Conservation (phyloP, 1,139 yeast species). For the Nematodospora anomalae region DNA sequence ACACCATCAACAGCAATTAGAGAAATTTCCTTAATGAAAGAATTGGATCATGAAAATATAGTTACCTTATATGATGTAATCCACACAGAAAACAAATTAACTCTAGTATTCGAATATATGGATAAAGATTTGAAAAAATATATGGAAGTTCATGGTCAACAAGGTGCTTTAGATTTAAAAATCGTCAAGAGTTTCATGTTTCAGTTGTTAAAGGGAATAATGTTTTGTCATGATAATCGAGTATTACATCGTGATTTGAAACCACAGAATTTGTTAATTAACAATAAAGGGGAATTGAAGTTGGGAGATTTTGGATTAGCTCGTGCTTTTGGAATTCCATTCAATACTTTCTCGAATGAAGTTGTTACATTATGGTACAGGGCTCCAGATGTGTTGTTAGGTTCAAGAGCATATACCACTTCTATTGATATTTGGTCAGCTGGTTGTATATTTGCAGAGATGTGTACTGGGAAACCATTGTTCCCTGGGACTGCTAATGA, state of each 20-base stretch:
- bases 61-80: constrained; percentile 93
- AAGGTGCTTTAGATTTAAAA: constrained; percentile 76
- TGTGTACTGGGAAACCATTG: constrained; percentile 96
- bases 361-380: constrained; percentile 98
- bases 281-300: constrained; percentile 84
- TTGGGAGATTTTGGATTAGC: constrained; percentile 98
- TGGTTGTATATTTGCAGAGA: constrained; percentile 96
- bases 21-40: constrained; percentile 95
- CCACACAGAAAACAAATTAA: constrained; percentile 93
- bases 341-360: constrained; percentile 93
- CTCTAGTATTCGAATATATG: constrained; percentile 90
- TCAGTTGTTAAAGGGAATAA: constrained; percentile 85
- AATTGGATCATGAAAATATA: constrained; percentile 89
- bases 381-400: constrained; percentile 95
- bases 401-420: constrained; percentile 92
- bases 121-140: constrained; percentile 91
- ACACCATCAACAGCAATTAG: constrained; percentile 98
- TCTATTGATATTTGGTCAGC: constrained; percentile 99
- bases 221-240: constrained; percentile 93
- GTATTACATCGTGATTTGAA: constrained; percentile 94
- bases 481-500: constrained; percentile 97
- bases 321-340: constrained; percentile 97
- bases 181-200: constrained; percentile 90
- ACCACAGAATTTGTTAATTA: constrained; percentile 90
- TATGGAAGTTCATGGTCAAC: constrained; percentile 86